Evolutionary conservation across 768 basidiomycete species (phyloP).

Genomic region (Leccinum subgranulosum): DNA sequence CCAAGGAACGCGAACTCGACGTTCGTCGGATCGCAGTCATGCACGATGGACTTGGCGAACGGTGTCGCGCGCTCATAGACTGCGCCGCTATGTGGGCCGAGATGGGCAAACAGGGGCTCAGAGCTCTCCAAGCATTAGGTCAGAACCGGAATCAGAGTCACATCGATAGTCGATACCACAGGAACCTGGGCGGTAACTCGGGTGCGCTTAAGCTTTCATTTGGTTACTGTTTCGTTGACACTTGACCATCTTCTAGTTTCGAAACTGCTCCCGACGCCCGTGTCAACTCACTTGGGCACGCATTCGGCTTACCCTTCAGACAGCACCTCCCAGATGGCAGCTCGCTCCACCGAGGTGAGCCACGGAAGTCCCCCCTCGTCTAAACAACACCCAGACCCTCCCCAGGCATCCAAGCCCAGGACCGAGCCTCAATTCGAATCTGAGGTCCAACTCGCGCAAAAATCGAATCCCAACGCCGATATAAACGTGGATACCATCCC

Average conservation of each 20-base stretch:
- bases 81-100: slow-evolving; percentile 29
- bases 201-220: slow-evolving; percentile 1
- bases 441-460: neutral
- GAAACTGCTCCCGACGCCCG: slow-evolving; percentile 7
- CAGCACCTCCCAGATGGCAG: slow-evolving; percentile 53
- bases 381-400: too few relatives aligned
- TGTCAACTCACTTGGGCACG: neutral
- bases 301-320: slow-evolving; percentile 40
- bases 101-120: slow-evolving; percentile 59
- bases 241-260: neutral
- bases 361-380: slow-evolving; percentile 6
- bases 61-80: slow-evolving; percentile 53
- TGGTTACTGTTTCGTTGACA: neutral
- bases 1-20: too few relatives aligned
- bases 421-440: too few relatives aligned
- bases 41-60: slow-evolving; percentile 31
- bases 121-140: slow-evolving; percentile 17
- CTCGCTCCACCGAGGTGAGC: slow-evolving; percentile 16
- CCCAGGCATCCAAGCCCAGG: neutral
- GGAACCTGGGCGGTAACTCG: neutral
- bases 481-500: slow-evolving; percentile 24
- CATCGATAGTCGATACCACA: too few relatives aligned
- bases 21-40: slow-evolving; percentile 21
- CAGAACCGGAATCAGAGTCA: too few relatives aligned
- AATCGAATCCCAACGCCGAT: slow-evolving; percentile 1